Base-by-base conservation (phyloP, 306 rosid genomes). In the Cicer bijugum region DNA sequence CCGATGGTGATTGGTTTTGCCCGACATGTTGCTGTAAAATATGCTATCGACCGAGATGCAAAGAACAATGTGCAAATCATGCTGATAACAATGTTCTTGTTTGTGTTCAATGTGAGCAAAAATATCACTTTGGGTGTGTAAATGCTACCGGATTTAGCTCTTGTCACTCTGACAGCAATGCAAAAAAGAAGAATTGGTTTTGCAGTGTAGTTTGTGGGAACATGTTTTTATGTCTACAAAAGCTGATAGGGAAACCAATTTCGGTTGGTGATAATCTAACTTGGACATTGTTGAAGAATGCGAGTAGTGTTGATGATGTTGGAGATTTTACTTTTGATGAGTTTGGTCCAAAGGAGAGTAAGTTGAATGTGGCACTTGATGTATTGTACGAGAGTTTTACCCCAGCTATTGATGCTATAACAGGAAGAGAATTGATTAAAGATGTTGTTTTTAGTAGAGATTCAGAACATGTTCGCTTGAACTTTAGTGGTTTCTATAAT, bases 1-100 rank as follows among this genome's bases (percentile, higher is more conserved):
- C 88, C 0, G 70, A 58, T 7, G 95, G 89, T 8, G 86, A 86
- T 63, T 90, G 98, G 96, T 83, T 82, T 47, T 88, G 95, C 75
- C 90, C 92, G 0, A 64, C 85, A 0, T 92, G 98, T 47, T 55
- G 80, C 43, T 92, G 98, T 60, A 85, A 47, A 40, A 66, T 73
- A 11, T 90, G 98, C 68, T 43, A 75, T 12, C 52, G 6, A 6
- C 75, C 71, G 7, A 68, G 42, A 15, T 67, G 12, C 33, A 48
- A 48, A n/a, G 69, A 79, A 19, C 71, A 65, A 59, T 33, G 43
- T 59, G 44, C 15, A 17, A 28, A 43, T 65, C 9, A 45, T 4
- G 19, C 4, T 12, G 71, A 74, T 74, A 20, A 40, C 53, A 6
- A 14, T 12, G 0, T 77, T 53, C 35, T 85, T 12, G 39, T 23